Percentiles rank a stretch among this genome's conserved stretches.
Conservation (phyloP, 1,284 basidiomycete genomes). For the Apiotrichum gracile region DNA sequence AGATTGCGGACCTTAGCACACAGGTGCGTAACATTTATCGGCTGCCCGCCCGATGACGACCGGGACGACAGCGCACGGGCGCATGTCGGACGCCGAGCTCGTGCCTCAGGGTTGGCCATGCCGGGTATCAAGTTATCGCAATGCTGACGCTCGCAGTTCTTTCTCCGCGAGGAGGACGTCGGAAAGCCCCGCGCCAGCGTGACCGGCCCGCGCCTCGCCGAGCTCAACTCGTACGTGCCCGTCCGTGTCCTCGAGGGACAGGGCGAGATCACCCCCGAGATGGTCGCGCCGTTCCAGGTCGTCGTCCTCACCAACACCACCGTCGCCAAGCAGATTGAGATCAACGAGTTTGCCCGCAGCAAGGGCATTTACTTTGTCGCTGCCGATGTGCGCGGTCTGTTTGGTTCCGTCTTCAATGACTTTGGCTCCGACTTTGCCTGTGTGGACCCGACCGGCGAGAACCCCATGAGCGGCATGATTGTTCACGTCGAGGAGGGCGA, state of each 20-base stretch:
- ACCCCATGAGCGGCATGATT: slow-evolving; percentile 90
- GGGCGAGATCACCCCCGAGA: slow-evolving; percentile 69
- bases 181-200: slow-evolving; percentile 82
- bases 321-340: slow-evolving; percentile 79
- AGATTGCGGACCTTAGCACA: slow-evolving; percentile 82
- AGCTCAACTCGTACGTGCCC: slow-evolving; percentile 95
- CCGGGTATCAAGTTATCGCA: too few relatives aligned
- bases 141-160: slow-evolving; percentile 62
- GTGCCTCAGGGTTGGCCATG: too few relatives aligned
- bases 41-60: too few relatives aligned
- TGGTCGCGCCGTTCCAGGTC: slow-evolving; percentile 83
- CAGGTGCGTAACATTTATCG: slow-evolving; percentile 56
- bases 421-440: slow-evolving; percentile 92
- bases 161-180: slow-evolving; percentile 80
- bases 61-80: too few relatives aligned
- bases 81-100: too few relatives aligned
- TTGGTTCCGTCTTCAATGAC: slow-evolving; percentile 94
- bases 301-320: slow-evolving; percentile 81
- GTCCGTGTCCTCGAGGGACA: slow-evolving; percentile 70
- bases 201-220: slow-evolving; percentile 82
- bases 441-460: slow-evolving; percentile 92
- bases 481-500: slow-evolving; percentile 78
- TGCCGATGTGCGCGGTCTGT: slow-evolving; percentile 87
- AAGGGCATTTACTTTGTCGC: slow-evolving; percentile 89
- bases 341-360: slow-evolving; percentile 87